These are phyloP conservation scores for Hura crepitans DNA, from an alignment of 441 rosid genomes.

Conservation along the genomic window DNA sequence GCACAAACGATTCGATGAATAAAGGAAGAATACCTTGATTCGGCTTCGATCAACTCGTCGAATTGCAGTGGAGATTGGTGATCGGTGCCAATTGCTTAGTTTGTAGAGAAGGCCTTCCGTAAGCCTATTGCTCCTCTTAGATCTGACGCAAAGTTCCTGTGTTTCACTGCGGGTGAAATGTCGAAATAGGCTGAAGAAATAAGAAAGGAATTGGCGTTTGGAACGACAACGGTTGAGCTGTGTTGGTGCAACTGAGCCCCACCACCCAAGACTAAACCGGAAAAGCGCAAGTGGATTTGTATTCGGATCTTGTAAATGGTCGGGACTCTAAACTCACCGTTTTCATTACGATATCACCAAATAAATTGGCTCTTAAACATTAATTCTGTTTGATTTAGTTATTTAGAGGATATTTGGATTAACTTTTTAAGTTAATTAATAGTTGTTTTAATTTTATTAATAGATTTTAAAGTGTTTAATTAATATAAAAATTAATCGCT, in stretches of 20 bases:
- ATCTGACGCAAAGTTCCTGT: constrained; percentile 27
- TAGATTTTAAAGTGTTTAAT: too few relatives aligned
- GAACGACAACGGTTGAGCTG: not conserved
- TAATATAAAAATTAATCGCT: too few relatives aligned
- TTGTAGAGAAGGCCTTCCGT: not conserved
- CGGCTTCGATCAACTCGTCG: not conserved
- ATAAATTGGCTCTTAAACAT: too few relatives aligned
- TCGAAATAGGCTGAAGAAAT: not conserved
- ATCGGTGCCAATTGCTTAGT: constrained; percentile 4
- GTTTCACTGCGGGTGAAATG: constrained; percentile 8
- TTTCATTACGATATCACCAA: too few relatives aligned
- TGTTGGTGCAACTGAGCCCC: too few relatives aligned
- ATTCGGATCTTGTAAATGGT: not conserved
- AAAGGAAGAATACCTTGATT: constrained; percentile 5
- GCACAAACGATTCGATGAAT: not conserved
- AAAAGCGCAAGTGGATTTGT: not conserved
- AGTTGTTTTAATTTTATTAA: too few relatives aligned
- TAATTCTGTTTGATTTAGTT: too few relatives aligned
- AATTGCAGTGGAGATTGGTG: too few relatives aligned
- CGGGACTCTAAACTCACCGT: too few relatives aligned
- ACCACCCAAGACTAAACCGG: not conserved
- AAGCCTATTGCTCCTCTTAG: constrained; percentile 3
- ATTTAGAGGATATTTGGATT: too few relatives aligned
- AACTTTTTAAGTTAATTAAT: too few relatives aligned
- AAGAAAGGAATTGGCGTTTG: not conserved